phyloP scores from a whole-genome alignment of 257 asterid species.

The Solanum phureja region DNA sequence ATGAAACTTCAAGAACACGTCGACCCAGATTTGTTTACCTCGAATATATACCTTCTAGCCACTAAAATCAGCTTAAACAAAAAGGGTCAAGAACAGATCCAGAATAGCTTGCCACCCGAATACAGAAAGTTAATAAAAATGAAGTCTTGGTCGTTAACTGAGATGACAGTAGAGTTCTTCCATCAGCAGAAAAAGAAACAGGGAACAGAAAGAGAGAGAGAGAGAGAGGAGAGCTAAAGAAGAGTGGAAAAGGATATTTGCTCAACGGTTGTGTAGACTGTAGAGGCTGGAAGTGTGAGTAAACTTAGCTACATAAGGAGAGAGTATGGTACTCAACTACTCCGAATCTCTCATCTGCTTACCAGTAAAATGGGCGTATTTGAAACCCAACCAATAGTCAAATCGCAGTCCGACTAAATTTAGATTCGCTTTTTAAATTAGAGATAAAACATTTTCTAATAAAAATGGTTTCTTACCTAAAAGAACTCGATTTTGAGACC shows the following conservation, averaged over 20 bases:
- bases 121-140: background rate
- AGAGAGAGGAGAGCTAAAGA: background rate
- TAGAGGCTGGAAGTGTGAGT: background rate
- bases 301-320: background rate
- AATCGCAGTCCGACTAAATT: no score
- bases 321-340: background rate
- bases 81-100: background rate
- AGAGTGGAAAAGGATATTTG: background rate
- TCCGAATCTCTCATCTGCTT: background rate
- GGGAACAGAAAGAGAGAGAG: background rate
- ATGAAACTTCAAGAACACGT: background rate
- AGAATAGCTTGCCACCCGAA: background rate
- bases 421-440: accelerated
- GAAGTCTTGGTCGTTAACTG: background rate
- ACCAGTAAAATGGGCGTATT: background rate
- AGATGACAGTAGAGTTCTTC: background rate
- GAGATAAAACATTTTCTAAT: accelerated
- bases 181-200: background rate
- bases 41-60: background rate
- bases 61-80: background rate
- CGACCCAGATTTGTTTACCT: background rate
- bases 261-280: background rate
- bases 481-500: accelerated
- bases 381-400: background rate
- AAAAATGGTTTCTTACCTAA: accelerated